Percentiles rank a stretch among this genome's conserved stretches.
Conservation (phyloP, 108 stramenopile genomes). For the Cyclostephanos invisitatus region DNA sequence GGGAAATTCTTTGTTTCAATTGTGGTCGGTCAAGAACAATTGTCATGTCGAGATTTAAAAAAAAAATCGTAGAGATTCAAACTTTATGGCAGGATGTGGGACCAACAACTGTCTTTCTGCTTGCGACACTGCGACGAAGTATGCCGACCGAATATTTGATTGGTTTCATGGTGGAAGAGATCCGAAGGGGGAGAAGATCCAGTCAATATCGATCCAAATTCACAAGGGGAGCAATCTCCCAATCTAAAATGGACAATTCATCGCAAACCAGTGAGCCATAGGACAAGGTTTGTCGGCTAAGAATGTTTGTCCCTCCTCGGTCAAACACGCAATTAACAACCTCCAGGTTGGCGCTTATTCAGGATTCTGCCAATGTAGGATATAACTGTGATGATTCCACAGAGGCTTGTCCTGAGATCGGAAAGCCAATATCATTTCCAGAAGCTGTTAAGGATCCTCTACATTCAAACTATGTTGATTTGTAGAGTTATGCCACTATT, state of each 20-base stretch:
- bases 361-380: neutral
- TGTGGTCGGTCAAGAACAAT: no score
- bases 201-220: conserved; percentile 13
- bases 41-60: conserved; percentile 44
- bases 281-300: conserved; percentile 1
- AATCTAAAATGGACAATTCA: conserved; percentile 18
- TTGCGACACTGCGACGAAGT: conserved; percentile 25
- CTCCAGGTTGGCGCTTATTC: neutral
- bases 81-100: conserved; percentile 26
- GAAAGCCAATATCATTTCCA: neutral
- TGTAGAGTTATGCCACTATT: no score
- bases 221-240: neutral
- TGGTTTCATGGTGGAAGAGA: conserved; percentile 15
- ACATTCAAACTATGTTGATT: no score
- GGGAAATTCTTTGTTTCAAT: no score
- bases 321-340: conserved; percentile 3
- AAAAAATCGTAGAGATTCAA: conserved; percentile 14
- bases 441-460: neutral
- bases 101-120: conserved; percentile 17
- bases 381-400: conserved; percentile 3
- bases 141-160: conserved; percentile 23
- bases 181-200: neutral
- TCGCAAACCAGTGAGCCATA: conserved; percentile 21
- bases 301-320: conserved; percentile 30
- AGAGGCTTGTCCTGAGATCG: neutral